Evolutionary conservation across 495 filamentous ascomycete species (phyloP).

Genomic region (Lepraria neglecta): DNA sequence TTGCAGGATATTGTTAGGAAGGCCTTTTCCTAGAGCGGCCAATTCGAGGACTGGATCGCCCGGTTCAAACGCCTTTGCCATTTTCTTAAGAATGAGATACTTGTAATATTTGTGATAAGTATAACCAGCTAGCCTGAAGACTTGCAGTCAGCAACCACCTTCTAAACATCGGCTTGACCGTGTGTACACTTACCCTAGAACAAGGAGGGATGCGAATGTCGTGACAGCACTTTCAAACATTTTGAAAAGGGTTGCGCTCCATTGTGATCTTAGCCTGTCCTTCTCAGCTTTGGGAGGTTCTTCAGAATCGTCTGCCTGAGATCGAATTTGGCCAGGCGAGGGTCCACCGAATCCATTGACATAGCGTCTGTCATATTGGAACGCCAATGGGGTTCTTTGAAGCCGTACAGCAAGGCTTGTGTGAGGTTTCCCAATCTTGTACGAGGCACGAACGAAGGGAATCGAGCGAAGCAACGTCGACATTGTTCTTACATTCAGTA

Average conservation of each 20-base stretch:
- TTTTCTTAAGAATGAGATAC: conserved; percentile 76
- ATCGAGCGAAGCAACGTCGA: background rate
- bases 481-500: no score
- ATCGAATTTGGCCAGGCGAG: conserved; percentile 15
- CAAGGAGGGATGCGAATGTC: conserved; percentile 74
- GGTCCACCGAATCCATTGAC: conserved; percentile 23
- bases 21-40: conserved; percentile 58
- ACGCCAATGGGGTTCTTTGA: background rate
- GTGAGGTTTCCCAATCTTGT: background rate
- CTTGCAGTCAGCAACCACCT: conserved; percentile 22
- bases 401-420: background rate
- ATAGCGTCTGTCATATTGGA: conserved; percentile 1
- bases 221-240: conserved; percentile 82
- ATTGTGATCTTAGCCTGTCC: conserved; percentile 19
- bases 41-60: conserved; percentile 89
- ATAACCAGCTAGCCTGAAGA: conserved; percentile 64
- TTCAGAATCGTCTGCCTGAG: conserved; percentile 13
- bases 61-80: conserved; percentile 85
- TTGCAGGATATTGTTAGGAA: conserved; percentile 20
- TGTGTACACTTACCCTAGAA: conserved; percentile 57
- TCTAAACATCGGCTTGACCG: background rate
- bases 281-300: background rate
- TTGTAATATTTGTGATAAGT: conserved; percentile 89
- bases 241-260: conserved; percentile 55
- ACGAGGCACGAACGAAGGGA: background rate